Evolutionary conservation across 73 alveolate species (phyloP).

Genomic region (Symbiodinium natans): DNA sequence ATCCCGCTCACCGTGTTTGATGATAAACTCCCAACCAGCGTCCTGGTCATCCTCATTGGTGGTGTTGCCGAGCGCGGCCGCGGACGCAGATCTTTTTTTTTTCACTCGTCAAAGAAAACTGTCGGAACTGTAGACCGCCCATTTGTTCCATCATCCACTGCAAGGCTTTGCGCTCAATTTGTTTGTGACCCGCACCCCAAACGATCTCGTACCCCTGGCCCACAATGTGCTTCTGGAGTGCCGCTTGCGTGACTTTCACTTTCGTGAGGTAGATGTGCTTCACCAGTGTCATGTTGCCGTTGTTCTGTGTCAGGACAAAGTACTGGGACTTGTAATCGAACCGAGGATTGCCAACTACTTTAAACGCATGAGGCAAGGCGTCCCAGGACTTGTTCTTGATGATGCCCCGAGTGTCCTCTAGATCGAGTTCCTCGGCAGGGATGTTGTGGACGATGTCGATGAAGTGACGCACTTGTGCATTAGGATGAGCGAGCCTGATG

Average conservation of each 20-base stretch:
- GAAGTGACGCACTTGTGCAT: background rate
- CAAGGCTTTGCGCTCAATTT: constrained; percentile 23
- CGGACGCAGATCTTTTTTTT: background rate
- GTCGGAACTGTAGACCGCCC: constrained; percentile 28
- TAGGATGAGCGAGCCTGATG: too few species aligned
- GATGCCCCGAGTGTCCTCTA: background rate
- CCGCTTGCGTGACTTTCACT: background rate
- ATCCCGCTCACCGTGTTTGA: constrained; percentile 16
- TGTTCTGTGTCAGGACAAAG: background rate
- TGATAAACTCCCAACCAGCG: constrained; percentile 23
- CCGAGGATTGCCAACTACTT: background rate
- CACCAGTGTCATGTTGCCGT: background rate
- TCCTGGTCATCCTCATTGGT: background rate
- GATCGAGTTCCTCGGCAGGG: background rate
- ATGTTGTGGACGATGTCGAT: constrained; percentile 24
- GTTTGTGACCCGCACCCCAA: constrained; percentile 26
- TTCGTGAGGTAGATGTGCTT: constrained; percentile 3
- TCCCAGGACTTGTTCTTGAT: background rate
- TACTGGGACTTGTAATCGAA: background rate
- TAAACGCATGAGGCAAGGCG: background rate
- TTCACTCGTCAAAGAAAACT: background rate
- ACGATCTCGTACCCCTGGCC: constrained; percentile 36
- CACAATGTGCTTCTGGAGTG: background rate
- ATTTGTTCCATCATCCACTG: constrained; percentile 51
- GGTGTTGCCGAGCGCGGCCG: background rate